Percentiles rank a stretch among this genome's conserved stretches.
Evolutionary conservation across 805 yeast genomes (phyloP).

Genomic region (Tetrapisispora arboricola): DNA sequence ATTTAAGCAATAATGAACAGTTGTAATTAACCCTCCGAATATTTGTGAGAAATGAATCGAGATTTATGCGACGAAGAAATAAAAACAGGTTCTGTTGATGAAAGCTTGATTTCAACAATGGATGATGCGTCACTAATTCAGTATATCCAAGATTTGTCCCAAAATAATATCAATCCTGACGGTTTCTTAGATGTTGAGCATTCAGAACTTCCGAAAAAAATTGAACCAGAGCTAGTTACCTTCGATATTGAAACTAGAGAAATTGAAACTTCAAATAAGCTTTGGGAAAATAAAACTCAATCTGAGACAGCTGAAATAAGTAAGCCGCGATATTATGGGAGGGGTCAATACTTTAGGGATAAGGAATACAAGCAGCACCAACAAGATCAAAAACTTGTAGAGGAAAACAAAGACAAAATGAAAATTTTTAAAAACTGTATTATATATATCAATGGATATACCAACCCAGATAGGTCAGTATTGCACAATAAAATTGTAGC

Average conservation of each 20-base stretch:
- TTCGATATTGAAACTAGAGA: neutral
- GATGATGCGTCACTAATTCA: constrained; percentile 17
- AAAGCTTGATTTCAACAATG: constrained; percentile 8
- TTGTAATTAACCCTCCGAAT: too few species aligned
- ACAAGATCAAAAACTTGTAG: constrained; percentile 16
- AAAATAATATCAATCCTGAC: neutral
- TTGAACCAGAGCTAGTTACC: too few species aligned
- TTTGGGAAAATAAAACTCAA: neutral
- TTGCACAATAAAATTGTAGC: constrained; percentile 60
- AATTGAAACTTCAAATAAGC: neutral
- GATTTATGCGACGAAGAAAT: neutral
- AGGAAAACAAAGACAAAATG: constrained; percentile 18
- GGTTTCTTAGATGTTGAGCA: neutral
- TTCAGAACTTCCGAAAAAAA: too few species aligned
- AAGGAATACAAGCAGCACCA: constrained; percentile 18
- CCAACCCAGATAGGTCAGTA: constrained; percentile 66
- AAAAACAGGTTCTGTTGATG: neutral
- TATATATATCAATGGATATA: constrained; percentile 82
- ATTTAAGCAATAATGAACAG: too few species aligned
- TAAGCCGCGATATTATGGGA: constrained; percentile 6
- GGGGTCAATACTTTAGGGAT: constrained; percentile 19
- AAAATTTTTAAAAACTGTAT: constrained; percentile 51
- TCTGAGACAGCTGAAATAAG: neutral
- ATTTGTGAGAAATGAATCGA: neutral
- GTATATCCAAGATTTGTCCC: constrained; percentile 12